These are phyloP conservation scores for Coprinopsis sp. DNA, from an alignment of 768 basidiomycete genomes.

Conservation along the genomic window DNA sequence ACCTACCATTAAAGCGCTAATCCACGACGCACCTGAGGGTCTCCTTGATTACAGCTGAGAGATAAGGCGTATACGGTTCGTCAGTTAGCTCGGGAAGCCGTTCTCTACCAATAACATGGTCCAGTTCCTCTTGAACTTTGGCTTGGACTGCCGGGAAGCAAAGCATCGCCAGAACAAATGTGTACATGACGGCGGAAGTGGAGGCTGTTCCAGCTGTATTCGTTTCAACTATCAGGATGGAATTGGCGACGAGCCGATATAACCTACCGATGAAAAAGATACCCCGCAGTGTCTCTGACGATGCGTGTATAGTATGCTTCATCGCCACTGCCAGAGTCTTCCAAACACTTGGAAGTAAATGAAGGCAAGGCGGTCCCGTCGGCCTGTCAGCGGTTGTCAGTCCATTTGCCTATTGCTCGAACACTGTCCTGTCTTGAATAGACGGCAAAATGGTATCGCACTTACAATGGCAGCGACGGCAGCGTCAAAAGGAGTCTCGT, in stretches of 20 bases:
- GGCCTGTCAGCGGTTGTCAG: no score
- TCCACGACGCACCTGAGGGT: slow-evolving; percentile 14
- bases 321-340: not conserved
- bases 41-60: slow-evolving; percentile 20
- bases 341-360: not conserved
- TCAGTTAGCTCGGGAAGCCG: slow-evolving; percentile 17
- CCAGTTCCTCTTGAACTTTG: slow-evolving; percentile 8
- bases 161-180: slow-evolving; percentile 29
- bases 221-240: no score
- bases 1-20: not conserved
- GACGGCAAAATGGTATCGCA: no score
- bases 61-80: slow-evolving; percentile 16
- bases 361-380: not conserved
- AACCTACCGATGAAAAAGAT: not conserved
- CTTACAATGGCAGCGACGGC: not conserved
- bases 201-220: slow-evolving; percentile 7
- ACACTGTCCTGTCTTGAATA: no score
- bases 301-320: not conserved
- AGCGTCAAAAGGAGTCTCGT: slow-evolving; percentile 30
- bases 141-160: slow-evolving; percentile 5
- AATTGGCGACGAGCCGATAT: not conserved
- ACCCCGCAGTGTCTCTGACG: not conserved
- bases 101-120: not conserved
- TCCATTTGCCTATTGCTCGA: no score
- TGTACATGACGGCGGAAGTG: slow-evolving; percentile 33